Evolutionary conservation across 2,329 filamentous ascomycete genomes (phyloP).

Genomic region (Gaeumannomyces sp.): DNA sequence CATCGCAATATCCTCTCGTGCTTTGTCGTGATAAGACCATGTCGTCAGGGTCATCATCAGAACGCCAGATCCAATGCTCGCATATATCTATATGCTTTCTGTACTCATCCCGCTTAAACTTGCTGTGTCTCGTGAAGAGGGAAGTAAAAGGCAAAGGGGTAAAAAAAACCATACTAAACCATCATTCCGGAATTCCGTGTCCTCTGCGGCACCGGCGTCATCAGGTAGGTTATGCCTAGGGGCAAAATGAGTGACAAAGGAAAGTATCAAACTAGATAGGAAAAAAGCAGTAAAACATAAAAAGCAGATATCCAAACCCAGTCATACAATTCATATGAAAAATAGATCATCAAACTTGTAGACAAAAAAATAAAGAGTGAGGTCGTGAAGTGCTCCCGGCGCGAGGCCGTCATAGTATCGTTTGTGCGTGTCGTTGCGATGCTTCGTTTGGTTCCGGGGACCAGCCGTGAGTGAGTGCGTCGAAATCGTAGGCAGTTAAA

Average conservation of each 20-base stretch:
- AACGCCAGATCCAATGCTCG: not conserved
- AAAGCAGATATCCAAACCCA: conserved; percentile 5
- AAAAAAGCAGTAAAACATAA: not conserved
- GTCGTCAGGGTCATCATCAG: not conserved
- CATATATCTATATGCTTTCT: conserved; percentile 2
- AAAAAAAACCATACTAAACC: conserved; percentile 8
- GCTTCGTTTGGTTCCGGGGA: conserved; percentile 20
- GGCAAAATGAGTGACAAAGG: conserved; percentile 2
- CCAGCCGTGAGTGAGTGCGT: conserved; percentile 19
- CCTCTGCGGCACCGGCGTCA: conserved; percentile 2
- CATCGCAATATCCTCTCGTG: not conserved
- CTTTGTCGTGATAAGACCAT: not conserved
- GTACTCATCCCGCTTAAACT: conserved; percentile 1
- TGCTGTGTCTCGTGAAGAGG: conserved; percentile 6
- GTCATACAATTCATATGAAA: conserved; percentile 32
- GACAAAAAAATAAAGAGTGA: conserved; percentile 11
- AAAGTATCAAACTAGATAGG: conserved; percentile 3
- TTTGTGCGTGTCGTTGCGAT: conserved; percentile 21
- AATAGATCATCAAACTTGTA: conserved; percentile 21
- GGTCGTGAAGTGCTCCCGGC: conserved; percentile 20
- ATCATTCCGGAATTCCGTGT: conserved; percentile 2
- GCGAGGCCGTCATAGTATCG: conserved; percentile 11
- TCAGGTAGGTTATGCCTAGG: conserved; percentile 1
- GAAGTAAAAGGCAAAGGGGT: not conserved
- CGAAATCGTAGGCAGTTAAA: conserved; percentile 11